Conservation (phyloP, 805 yeast species). For the Lipomyces kockii region DNA sequence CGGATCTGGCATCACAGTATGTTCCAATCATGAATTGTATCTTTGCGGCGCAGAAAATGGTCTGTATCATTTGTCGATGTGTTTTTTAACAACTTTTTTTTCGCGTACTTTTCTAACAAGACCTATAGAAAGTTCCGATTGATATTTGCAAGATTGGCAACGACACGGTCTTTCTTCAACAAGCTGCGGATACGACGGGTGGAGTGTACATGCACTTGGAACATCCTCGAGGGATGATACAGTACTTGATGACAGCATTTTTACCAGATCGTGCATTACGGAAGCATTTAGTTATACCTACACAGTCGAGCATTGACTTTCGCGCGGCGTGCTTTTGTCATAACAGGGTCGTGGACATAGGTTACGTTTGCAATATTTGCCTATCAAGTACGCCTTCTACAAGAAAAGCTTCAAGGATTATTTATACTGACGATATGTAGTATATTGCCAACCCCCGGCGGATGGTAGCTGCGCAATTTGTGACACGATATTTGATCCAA, state of each 20-base stretch:
- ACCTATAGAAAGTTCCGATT: conserved; percentile 64
- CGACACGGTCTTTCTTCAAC: conserved; percentile 85
- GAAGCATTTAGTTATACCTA: conserved; percentile 76
- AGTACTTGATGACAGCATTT: conserved; percentile 74
- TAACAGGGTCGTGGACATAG: conserved; percentile 88
- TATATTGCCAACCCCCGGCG: conserved; percentile 53
- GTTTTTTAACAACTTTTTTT: background rate
- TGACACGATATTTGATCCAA: conserved; percentile 72
- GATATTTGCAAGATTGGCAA: conserved; percentile 79
- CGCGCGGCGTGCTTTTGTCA: conserved; percentile 93
- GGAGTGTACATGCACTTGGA: conserved; percentile 80
- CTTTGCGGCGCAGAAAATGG: conserved; percentile 91
- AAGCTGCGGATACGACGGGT: conserved; percentile 91
- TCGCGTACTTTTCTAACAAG: background rate
- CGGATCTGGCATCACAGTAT: conserved; percentile 78
- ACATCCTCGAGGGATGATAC: conserved; percentile 77
- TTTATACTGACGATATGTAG: conserved; percentile 52
- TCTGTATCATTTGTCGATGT: background rate
- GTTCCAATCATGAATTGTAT: conserved; percentile 94
- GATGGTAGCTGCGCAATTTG: conserved; percentile 83
- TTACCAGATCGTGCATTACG: conserved; percentile 85
- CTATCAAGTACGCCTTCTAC: conserved; percentile 59
- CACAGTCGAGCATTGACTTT: conserved; percentile 85
- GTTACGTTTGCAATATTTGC: conserved; percentile 94
- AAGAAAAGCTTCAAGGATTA: background rate